Evolutionary conservation across 177 flowering plant genomes (phyloP).

Genomic region (Vitis hybrid): DNA sequence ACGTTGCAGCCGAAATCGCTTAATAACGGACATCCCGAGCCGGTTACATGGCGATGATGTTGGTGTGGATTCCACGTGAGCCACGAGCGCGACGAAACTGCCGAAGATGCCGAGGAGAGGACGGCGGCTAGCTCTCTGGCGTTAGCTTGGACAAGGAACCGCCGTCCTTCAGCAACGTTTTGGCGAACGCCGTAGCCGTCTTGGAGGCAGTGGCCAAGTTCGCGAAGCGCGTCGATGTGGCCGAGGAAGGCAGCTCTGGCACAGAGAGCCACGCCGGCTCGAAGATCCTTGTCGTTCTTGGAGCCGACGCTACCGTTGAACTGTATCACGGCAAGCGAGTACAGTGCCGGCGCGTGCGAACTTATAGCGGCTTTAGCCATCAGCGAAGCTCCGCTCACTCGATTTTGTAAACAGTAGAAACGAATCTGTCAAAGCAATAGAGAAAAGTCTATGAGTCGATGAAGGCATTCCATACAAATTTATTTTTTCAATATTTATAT

Average conservation of each 20-base stretch:
- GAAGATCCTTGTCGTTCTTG: constrained; percentile 84
- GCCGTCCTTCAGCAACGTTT: constrained; percentile 81
- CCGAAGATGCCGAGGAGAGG: constrained; percentile 21
- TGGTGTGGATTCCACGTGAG: constrained; percentile 38
- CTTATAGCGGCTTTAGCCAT: constrained; percentile 93
- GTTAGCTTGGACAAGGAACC: constrained; percentile 92
- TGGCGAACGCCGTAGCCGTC: constrained; percentile 94
- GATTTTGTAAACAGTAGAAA: constrained; percentile 71
- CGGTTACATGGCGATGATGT: constrained; percentile 25
- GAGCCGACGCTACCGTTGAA: constrained; percentile 99
- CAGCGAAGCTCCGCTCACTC: constrained; percentile 83
- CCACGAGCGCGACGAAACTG: constrained; percentile 28
- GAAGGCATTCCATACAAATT: not conserved
- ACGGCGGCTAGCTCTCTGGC: constrained; percentile 81
- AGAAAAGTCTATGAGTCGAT: not conserved
- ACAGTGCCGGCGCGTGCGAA: constrained; percentile 79
- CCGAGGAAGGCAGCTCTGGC: constrained; percentile 95
- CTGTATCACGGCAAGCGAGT: constrained; percentile 91
- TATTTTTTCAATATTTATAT: not conserved
- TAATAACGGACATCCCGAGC: constrained; percentile 60
- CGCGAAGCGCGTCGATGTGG: constrained; percentile 90
- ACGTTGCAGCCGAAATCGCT: constrained; percentile 85
- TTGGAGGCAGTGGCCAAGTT: constrained; percentile 95
- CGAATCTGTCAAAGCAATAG: constrained; percentile 55
- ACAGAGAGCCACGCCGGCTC: constrained; percentile 94